phyloP scores from a whole-genome alignment of 116 monocot species.

The Cymodocea nodosa region DNA sequence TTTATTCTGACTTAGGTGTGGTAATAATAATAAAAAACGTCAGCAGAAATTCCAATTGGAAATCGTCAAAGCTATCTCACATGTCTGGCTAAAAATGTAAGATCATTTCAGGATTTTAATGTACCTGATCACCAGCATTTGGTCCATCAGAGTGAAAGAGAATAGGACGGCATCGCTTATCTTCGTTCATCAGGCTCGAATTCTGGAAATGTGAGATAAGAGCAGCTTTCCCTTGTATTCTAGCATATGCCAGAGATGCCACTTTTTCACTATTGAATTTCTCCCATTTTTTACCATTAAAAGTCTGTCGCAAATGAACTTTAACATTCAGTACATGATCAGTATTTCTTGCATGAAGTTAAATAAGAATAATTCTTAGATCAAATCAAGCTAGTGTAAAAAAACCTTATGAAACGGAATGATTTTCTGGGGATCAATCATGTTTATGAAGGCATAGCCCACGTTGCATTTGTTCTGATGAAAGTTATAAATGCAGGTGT shows the following conservation, averaged over 20 bases:
- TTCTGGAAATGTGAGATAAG: conserved; percentile 92
- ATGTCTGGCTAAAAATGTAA: too few relatives aligned
- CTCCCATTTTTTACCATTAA: conserved; percentile 97
- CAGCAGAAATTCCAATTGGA: too few relatives aligned
- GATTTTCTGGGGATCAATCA: conserved; percentile 77
- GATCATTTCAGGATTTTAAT: neutral
- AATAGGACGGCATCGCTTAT: conserved; percentile 82
- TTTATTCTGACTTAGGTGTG: too few relatives aligned
- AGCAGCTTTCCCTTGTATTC: conserved; percentile 83
- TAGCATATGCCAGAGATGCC: conserved; percentile 87
- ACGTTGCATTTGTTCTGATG: conserved; percentile 98
- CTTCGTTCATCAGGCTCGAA: conserved; percentile 96
- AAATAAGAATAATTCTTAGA: neutral
- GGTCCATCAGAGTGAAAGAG: conserved; percentile 84
- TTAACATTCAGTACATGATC: neutral
- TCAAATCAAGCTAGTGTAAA: neutral
- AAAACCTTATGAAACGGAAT: conserved; percentile 73
- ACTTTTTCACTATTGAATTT: conserved; percentile 98
- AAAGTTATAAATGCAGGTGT: neutral
- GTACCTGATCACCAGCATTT: conserved; percentile 92
- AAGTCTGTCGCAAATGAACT: conserved; percentile 32
- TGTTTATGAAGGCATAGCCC: conserved; percentile 98
- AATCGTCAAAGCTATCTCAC: too few relatives aligned
- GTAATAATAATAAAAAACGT: too few relatives aligned
- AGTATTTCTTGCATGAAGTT: neutral